Evolutionary conservation across 495 filamentous ascomycete species (phyloP), one percentile per base, ranked within the genome.

Genomic region (Xylona heveae): DNA sequence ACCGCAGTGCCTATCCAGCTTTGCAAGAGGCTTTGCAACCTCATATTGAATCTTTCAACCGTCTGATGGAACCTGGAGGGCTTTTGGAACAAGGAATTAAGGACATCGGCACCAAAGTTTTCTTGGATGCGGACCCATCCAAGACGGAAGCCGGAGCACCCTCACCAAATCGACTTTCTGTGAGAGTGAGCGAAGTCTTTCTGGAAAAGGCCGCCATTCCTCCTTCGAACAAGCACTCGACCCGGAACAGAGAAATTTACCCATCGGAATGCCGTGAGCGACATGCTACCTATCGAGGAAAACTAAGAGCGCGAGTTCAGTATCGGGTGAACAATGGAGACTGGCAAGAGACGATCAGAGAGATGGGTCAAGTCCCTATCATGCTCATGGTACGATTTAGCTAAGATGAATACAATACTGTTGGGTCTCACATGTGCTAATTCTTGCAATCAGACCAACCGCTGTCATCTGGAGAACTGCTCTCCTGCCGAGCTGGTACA

Each of bases 21-120:
- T 64, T 97, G 28, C 73, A 79, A 29, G 68, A 65, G 24, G 78
- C 85, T 2, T 69, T 93, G 38, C 61, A 73, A 36, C 88, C 88
- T 20, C 88, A 97, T 50, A 71, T 93, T 47, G 71, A 93, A 39
- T 85, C 88, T 6, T 95, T 94, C 69, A 91, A 97, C 59, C 74
- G 78, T n/a, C 57, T 93, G 24, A 82, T 93, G 44, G 71, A 71
- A 9, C 57, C 55, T 40, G 54, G 61, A 27, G 68, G 73, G 27
- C 62, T 91, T 16, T 53, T 97, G 26, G 72, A 79, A 31, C 68
- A 72, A 15, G 81, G 66, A 8, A 42, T 94, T 33, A 66, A 66
- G 45, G 88, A 97, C 45, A 93, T 95, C 46, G 88, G 88, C 35
- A 78, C 71, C 37, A 88, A 82, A 55, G 65, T 65, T 2, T 83